A percentile compares a stretch with the other conserved stretches of the same genome.
These are phyloP conservation scores for Panaeolus papilionaceus DNA, from an alignment of 768 basidiomycete genomes.

Conservation along the genomic window DNA sequence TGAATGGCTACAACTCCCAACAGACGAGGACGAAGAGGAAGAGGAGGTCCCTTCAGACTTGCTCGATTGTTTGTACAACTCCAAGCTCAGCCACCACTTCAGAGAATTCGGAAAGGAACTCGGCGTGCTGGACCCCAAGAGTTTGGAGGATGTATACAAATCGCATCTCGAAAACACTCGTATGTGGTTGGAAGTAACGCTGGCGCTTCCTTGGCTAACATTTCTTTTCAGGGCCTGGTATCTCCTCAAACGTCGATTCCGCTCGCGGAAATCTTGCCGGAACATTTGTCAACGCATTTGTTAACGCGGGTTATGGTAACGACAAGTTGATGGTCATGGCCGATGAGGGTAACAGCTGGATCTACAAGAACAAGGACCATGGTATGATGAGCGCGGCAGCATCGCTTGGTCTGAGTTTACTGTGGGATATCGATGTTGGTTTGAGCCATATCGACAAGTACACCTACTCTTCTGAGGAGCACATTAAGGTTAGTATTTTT, in stretches of 20 bases:
- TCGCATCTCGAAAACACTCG: constrained; percentile 91
- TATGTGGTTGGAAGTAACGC: constrained; percentile 35
- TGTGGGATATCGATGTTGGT: constrained; percentile 97
- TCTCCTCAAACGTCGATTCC: constrained; percentile 85
- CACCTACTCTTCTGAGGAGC: constrained; percentile 94
- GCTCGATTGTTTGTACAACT: constrained; percentile 85
- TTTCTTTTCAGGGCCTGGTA: constrained; percentile 55
- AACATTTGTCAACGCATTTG: constrained; percentile 98
- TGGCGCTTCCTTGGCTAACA: constrained; percentile 7
- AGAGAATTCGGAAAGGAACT: constrained; percentile 93
- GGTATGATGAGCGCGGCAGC: constrained; percentile 99
- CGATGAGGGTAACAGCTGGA: constrained; percentile 96
- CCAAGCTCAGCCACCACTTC: constrained; percentile 84
- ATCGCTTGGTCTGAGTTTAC: constrained; percentile 87
- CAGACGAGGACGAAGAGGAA: constrained; percentile 59
- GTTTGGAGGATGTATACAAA: constrained; percentile 97
- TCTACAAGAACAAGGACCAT: constrained; percentile 99
- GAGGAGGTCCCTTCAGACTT: constrained; percentile 72
- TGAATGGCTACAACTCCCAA: constrained; percentile 80
- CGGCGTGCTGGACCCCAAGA: constrained; percentile 88
- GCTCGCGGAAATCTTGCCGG: constrained; percentile 94
- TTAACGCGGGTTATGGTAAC: constrained; percentile 98
- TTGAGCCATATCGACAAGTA: constrained; percentile 96
- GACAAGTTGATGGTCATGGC: constrained; percentile 98
- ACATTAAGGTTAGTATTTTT: constrained; percentile 74